Percentiles rank a stretch among this genome's conserved stretches.
These are phyloP conservation scores for Sonneratia caseolaris DNA, from an alignment of 345 rosid genomes.

Conservation along the genomic window DNA sequence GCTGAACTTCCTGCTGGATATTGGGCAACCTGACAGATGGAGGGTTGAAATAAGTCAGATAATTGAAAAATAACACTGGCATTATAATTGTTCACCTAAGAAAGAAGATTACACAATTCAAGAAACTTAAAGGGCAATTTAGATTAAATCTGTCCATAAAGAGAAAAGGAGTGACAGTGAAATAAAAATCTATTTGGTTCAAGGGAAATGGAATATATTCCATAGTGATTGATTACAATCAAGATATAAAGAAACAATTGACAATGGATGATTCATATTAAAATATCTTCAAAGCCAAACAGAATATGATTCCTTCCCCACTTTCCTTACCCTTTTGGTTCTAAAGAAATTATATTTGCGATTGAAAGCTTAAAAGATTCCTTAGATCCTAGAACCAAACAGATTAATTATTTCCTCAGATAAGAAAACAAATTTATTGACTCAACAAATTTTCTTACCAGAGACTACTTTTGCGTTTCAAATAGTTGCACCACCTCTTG, in stretches of 20 bases:
- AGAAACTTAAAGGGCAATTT: not conserved
- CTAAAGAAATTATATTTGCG: not conserved
- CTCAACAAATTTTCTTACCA: constrained; percentile 40
- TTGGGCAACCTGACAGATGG: constrained; percentile 67
- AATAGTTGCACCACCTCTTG: constrained; percentile 97
- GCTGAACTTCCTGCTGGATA: constrained; percentile 98
- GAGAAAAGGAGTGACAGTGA: not conserved
- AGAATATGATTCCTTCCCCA: not conserved
- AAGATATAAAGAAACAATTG: not conserved
- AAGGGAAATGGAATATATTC: not conserved
- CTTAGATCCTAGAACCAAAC: not conserved
- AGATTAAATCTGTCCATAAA: not conserved
- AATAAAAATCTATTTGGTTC: not conserved
- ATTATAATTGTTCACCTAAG: not conserved
- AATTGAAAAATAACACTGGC: constrained; percentile 4
- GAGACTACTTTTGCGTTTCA: constrained; percentile 95
- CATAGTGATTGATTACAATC: not conserved
- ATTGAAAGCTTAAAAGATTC: not conserved
- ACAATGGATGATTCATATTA: not conserved
- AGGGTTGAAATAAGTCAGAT: constrained; percentile 2
- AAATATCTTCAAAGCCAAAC: not conserved
- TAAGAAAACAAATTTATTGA: not conserved
- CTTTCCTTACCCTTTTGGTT: not conserved
- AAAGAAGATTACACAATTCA: not conserved
- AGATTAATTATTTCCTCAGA: not conserved